Percentiles rank a stretch among this genome's conserved stretches.
Evolutionary conservation across 2,329 filamentous ascomycete genomes (phyloP).

Genomic region (Aspergillus aculeatus): DNA sequence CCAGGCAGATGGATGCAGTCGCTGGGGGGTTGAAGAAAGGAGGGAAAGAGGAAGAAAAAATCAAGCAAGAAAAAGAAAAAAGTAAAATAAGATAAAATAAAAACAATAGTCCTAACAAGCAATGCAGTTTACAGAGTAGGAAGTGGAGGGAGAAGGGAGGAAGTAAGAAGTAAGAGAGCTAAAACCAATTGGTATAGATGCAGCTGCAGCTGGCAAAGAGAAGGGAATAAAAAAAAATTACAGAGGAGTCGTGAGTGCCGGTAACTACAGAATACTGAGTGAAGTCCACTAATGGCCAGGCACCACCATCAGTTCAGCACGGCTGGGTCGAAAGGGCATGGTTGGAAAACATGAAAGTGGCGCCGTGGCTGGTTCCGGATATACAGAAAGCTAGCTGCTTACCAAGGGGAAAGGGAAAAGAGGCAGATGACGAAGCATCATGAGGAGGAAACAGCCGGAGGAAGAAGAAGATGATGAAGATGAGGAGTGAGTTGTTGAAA

Average conservation of each 20-base stretch:
- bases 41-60: neutral
- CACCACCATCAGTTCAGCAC: constrained; percentile 7
- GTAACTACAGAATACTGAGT: neutral
- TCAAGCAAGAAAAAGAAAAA: too few relatives aligned
- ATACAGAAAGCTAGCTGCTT: constrained; percentile 1
- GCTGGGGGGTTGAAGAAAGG: neutral
- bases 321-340: constrained; percentile 19
- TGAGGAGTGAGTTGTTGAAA: neutral
- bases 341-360: constrained; percentile 7
- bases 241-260: too few relatives aligned
- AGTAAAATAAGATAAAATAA: neutral
- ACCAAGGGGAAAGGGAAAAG: neutral
- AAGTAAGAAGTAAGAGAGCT: neutral
- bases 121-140: neutral
- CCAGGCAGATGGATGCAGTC: neutral
- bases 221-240: neutral
- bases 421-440: constrained; percentile 1
- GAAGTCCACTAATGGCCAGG: constrained; percentile 2
- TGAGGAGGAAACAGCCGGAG: too few relatives aligned
- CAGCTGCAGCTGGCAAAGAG: neutral
- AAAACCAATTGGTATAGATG: neutral
- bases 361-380: constrained; percentile 14
- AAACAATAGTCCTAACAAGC: neutral
- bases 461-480: too few relatives aligned
- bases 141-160: neutral